These are phyloP conservation scores for Pseudoscleropodium purum DNA, from an alignment of 225 moss, liverwort and hornwort species.

Conservation along the genomic window DNA sequence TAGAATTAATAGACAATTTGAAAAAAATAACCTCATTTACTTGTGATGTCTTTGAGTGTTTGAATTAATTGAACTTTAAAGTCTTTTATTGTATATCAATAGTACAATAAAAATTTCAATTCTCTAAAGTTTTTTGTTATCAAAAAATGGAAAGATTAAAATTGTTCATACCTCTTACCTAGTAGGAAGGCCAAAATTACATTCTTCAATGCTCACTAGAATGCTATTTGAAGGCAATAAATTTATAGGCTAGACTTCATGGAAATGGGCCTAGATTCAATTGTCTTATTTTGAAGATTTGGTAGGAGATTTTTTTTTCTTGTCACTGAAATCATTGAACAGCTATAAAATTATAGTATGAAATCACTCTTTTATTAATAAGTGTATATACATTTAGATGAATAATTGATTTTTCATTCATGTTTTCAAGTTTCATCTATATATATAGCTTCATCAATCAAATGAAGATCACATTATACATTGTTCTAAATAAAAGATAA, in stretches of 20 bases:
- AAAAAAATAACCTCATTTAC: background rate
- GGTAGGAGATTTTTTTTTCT: fast-evolving
- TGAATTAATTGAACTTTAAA: background rate
- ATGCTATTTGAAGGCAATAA: too few species aligned
- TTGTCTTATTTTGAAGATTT: background rate
- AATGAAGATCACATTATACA: background rate
- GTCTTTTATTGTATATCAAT: background rate
- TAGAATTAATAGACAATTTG: background rate
- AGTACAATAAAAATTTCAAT: background rate
- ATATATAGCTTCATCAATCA: background rate
- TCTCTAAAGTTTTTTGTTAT: too few species aligned
- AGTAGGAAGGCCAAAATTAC: background rate
- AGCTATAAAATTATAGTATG: background rate
- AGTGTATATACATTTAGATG: background rate
- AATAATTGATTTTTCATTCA: background rate
- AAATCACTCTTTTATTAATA: background rate
- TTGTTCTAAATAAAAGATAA: background rate
- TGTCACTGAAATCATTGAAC: background rate
- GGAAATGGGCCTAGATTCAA: fast-evolving
- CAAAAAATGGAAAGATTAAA: background rate
- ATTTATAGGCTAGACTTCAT: background rate
- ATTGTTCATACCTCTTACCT: background rate
- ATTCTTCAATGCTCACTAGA: background rate
- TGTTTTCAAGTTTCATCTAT: background rate
- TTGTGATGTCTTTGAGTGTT: background rate